These are phyloP conservation scores for Sphagnurus paluster DNA, from an alignment of 1,284 basidiomycete species.

Conservation along the genomic window DNA sequence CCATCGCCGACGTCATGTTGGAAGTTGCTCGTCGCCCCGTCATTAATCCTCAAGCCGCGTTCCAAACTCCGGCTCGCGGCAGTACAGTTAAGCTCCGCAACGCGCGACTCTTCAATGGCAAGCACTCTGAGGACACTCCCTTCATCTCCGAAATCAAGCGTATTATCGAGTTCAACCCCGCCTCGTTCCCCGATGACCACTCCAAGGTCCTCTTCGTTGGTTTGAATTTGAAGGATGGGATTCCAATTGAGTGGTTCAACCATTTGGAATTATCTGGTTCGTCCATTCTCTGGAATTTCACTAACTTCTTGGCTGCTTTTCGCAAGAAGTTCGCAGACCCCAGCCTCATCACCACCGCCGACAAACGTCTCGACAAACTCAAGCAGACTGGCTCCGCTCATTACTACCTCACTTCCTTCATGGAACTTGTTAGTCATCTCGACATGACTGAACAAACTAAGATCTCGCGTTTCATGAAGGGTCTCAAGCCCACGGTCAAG, in stretches of 20 bases:
- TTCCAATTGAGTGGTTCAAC: slow-evolving; percentile 7
- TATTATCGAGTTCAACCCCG: neutral
- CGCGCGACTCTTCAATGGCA: neutral
- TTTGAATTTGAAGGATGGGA: slow-evolving; percentile 1
- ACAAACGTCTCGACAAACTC: slow-evolving; percentile 23
- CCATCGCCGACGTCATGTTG: slow-evolving; percentile 3
- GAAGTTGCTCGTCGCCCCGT: slow-evolving; percentile 1
- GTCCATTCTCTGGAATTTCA: slow-evolving; percentile 21
- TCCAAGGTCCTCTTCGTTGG: slow-evolving; percentile 5
- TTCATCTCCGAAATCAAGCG: neutral
- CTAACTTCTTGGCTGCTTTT: slow-evolving; percentile 26
- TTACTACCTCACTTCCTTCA: slow-evolving; percentile 19
- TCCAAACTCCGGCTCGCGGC: too few species aligned
- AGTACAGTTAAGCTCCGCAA: slow-evolving; percentile 1
- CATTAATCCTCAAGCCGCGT: neutral
- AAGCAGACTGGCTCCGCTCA: slow-evolving; percentile 26
- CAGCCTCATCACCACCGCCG: slow-evolving; percentile 21
- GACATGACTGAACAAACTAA: too few species aligned
- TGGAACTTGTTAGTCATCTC: too few species aligned
- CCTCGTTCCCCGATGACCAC: slow-evolving; percentile 6
- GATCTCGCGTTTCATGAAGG: slow-evolving; percentile 9
- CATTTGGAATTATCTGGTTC: slow-evolving; percentile 4
- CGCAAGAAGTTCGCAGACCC: slow-evolving; percentile 26
- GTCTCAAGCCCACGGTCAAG: slow-evolving; percentile 8
- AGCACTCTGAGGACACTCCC: too few species aligned